Percentiles rank a stretch among this genome's conserved stretches.
Conservation (phyloP, 306 rosid genomes). For the Purshia tridentata region DNA sequence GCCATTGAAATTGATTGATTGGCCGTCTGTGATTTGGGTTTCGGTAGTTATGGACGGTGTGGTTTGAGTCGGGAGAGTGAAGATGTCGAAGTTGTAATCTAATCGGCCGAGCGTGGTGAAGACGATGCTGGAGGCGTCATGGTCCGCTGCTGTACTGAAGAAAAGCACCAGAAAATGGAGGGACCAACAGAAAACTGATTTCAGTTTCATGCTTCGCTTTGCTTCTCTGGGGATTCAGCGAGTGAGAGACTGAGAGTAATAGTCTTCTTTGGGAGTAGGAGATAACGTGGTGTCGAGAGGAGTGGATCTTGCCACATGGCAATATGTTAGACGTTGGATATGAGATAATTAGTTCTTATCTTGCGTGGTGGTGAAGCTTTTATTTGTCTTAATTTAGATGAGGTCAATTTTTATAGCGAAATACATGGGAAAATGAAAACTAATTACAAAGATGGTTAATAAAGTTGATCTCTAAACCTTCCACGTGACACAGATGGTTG, state of each 20-base stretch:
- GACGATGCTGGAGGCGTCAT: slow-evolving; percentile 46
- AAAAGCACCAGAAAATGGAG: neutral
- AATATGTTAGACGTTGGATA: neutral
- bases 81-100: slow-evolving; percentile 62
- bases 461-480: too few species aligned
- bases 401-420: too few species aligned
- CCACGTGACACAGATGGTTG: too few species aligned
- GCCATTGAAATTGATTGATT: slow-evolving; percentile 79
- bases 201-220: neutral
- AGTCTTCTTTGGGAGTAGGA: neutral
- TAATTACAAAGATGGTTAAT: too few species aligned
- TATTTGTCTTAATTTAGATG: too few species aligned
- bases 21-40: slow-evolving; percentile 66
- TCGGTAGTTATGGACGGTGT: slow-evolving; percentile 32
- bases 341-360: neutral
- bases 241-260: neutral
- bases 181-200: neutral
- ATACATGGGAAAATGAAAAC: too few species aligned
- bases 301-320: neutral
- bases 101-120: slow-evolving; percentile 72
- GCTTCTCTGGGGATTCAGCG: neutral
- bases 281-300: neutral
- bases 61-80: slow-evolving; percentile 39
- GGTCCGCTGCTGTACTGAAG: neutral
- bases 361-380: too few species aligned